phyloP scores from a whole-genome alignment of 2,329 filamentous ascomycete genomes.

The Claviceps fusiformis region DNA sequence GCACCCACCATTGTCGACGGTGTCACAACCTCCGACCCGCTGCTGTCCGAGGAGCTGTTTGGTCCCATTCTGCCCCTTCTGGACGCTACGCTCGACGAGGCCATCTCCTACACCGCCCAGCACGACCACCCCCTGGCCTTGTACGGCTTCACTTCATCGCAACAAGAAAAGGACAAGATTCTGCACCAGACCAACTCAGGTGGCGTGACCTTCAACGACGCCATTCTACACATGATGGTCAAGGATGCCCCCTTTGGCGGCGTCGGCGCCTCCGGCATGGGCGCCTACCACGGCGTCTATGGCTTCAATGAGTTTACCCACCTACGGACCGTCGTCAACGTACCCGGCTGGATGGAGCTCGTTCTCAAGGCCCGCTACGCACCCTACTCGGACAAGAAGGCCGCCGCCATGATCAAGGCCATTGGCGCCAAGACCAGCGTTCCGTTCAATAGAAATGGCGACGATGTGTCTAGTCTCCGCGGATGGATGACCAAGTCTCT shows the following conservation, averaged over 20 bases:
- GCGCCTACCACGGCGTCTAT: conserved; percentile 28
- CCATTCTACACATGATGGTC: conserved; percentile 23
- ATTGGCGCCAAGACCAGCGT: conserved; percentile 3
- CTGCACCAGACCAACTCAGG: conserved; percentile 22
- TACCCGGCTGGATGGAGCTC: conserved; percentile 8
- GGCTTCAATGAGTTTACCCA: conserved; percentile 24
- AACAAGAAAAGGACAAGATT: conserved; percentile 20
- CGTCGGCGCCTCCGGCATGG: conserved; percentile 29
- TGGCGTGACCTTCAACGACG: conserved; percentile 32
- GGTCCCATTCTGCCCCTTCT: conserved; percentile 29
- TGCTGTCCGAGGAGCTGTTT: conserved; percentile 32
- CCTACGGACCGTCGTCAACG: conserved; percentile 10
- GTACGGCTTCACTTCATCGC: conserved; percentile 26
- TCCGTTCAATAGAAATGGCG: conserved; percentile 6
- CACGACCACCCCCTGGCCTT: conserved; percentile 24
- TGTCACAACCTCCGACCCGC: conserved; percentile 21
- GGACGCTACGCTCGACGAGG: conserved; percentile 17
- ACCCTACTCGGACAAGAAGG: conserved; percentile 10
- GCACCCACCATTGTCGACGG: conserved; percentile 25
- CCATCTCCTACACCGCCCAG: conserved; percentile 15
- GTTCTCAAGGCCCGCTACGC: conserved; percentile 10
- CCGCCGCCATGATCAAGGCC: conserved; percentile 4
- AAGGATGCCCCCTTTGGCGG: conserved; percentile 31
- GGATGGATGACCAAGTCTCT: conserved; percentile 4
- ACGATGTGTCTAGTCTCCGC: conserved; percentile 1